Base-by-base conservation (phyloP, 2,329 filamentous ascomycete genomes). In the Amylocarpus encephaloides region DNA sequence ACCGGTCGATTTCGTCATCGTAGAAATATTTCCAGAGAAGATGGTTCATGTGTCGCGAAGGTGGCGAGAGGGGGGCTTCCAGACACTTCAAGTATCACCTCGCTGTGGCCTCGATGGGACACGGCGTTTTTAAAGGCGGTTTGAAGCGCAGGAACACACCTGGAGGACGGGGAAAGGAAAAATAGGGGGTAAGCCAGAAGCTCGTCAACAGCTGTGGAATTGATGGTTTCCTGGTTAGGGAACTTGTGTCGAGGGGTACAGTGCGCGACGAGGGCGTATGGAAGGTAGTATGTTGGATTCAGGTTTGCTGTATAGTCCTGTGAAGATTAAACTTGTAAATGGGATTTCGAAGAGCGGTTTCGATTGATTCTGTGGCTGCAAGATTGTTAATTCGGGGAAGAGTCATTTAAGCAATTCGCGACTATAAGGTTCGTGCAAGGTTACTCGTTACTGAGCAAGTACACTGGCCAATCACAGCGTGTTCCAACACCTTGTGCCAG, bases 1-100 rank as follows among this genome's bases (percentile, higher is more conserved):
- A 97, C 67, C 76, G 83, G 69, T 95, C 91, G 82, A 95, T 86
- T 82, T 98, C 90, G 79, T 96, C 88, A 82, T 96, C 86, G 77
- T 94, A 86, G 70, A 92, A 97, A 70, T 82, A 88, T 79, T 90
- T 91, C 92, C 92, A 96, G 70, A 98, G 83, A 80, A 86, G 81
- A 76, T 90, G 86, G 85, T 88, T 97, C 92, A 97, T 93, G 82
- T 82, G 82, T 73, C 68, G 70, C 62, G 60, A 64, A 56, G 56
- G 57, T 61, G 57, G 63, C 54, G 55, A 62, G 66, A 64, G 65
- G 59, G 66, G 66, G 66, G 59, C 58, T 62, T 55, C 63, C 59
- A 39, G 41, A 45, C 57, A 61, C 62, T 64, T 60, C 60, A 57
- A 53, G 44, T 11, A 49, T 54, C 85, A 84, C 88, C 89, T 94